Percentiles rank a stretch among this genome's conserved stretches.
Conservation (phyloP, 176 grass and related monocot genomes). For the Carex scoparia region DNA sequence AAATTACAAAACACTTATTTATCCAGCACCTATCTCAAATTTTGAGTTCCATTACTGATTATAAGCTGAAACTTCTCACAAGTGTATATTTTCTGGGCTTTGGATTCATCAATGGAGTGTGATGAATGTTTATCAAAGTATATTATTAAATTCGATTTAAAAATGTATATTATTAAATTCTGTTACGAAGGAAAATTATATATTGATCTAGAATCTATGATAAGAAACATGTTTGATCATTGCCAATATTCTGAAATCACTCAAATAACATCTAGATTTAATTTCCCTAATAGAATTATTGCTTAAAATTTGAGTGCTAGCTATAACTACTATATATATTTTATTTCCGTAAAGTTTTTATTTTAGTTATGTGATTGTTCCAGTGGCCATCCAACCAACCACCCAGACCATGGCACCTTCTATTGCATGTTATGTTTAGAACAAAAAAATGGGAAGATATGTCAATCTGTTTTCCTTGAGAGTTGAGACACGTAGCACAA, state of each 20-base stretch:
- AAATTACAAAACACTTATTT: too few relatives aligned
- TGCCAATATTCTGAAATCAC: background rate
- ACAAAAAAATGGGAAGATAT: background rate
- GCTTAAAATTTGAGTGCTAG: background rate
- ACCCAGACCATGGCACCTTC: background rate
- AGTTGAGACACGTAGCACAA: slow-evolving; percentile 20
- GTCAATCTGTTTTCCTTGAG: slow-evolving; percentile 20
- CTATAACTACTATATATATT: background rate
- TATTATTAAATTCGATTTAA: background rate
- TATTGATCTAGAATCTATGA: background rate
- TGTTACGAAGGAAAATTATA: background rate
- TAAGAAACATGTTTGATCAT: background rate
- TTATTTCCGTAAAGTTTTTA: background rate
- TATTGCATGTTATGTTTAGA: slow-evolving; percentile 24
- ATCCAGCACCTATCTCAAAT: too few relatives aligned
- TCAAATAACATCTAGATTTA: background rate
- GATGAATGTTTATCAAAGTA: background rate
- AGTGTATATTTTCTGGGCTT: too few relatives aligned
- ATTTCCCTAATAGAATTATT: background rate
- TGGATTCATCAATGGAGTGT: background rate
- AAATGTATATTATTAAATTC: too few relatives aligned
- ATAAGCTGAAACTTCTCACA: background rate
- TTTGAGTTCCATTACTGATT: too few relatives aligned
- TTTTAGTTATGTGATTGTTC: background rate
- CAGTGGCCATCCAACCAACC: background rate